Evolutionary conservation across 2,329 filamentous ascomycete species (phyloP).

Genomic region (Leptographium radiaticola): DNA sequence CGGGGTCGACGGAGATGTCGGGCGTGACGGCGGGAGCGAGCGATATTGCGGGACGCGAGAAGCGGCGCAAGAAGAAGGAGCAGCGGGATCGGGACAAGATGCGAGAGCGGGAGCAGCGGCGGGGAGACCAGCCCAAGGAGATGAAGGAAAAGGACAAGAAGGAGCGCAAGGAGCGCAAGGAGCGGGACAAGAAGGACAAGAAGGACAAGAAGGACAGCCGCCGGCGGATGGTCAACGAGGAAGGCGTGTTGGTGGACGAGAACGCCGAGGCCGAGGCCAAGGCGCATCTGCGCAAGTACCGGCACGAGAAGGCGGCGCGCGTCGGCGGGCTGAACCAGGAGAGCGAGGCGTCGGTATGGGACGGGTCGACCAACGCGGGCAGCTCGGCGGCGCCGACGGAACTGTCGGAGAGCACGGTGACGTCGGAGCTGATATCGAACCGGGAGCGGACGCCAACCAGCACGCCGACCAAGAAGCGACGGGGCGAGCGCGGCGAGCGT

Average conservation of each 20-base stretch:
- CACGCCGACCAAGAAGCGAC: conserved; percentile 33
- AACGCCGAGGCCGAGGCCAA: conserved; percentile 49
- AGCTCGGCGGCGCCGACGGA: conserved; percentile 27
- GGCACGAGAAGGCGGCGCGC: conserved; percentile 70
- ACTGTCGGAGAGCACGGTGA: conserved; percentile 27
- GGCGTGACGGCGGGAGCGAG: conserved; percentile 46
- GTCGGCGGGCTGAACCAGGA: conserved; percentile 83
- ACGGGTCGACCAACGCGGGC: conserved; percentile 57
- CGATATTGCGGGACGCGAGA: conserved; percentile 41
- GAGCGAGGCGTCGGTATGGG: conserved; percentile 66
- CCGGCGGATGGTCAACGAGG: conserved; percentile 37
- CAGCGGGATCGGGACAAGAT: conserved; percentile 39
- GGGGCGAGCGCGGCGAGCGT: background rate
- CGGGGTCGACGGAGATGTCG: conserved; percentile 23
- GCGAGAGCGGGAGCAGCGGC: conserved; percentile 24
- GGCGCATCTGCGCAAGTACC: conserved; percentile 67
- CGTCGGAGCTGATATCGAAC: conserved; percentile 47
- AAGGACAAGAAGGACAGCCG: conserved; percentile 18
- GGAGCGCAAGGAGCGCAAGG: conserved; percentile 20
- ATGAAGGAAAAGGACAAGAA: conserved; percentile 38
- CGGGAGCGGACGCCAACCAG: conserved; percentile 42
- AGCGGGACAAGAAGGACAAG: conserved; percentile 40
- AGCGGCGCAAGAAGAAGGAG: conserved; percentile 35
- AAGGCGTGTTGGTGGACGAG: conserved; percentile 50
- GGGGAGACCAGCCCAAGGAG: conserved; percentile 20